These are phyloP conservation scores for Boletus rubescentipes DNA, from an alignment of 768 basidiomycete genomes.

Conservation along the genomic window DNA sequence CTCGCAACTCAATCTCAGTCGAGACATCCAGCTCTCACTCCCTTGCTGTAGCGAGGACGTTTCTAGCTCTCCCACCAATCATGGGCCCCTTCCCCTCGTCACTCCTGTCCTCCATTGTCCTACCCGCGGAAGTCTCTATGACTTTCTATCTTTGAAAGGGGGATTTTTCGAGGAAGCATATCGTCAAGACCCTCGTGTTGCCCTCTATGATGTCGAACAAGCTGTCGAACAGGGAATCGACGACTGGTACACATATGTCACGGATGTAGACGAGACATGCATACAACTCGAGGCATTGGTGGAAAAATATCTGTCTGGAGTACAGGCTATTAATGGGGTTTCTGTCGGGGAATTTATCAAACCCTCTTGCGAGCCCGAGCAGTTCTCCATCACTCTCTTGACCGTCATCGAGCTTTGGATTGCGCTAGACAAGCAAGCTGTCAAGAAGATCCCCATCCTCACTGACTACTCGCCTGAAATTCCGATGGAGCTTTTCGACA, in stretches of 20 bases:
- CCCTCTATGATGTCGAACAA: neutral
- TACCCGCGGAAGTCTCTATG: neutral
- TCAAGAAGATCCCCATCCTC: too few relatives aligned
- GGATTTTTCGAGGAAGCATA: neutral
- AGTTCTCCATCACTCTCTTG: too few relatives aligned
- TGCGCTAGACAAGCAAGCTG: too few relatives aligned
- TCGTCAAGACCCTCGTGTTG: neutral
- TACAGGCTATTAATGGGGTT: too few relatives aligned
- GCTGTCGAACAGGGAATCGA: neutral
- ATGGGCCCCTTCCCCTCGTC: neutral
- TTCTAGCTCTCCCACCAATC: neutral
- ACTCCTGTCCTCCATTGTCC: neutral
- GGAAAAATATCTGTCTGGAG: neutral
- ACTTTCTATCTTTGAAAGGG: neutral
- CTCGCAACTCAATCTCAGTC: neutral
- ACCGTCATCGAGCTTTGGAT: too few relatives aligned
- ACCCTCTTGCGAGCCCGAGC: too few relatives aligned
- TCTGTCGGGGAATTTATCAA: too few relatives aligned
- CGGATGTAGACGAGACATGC: neutral
- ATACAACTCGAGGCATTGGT: neutral
- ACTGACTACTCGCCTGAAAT: too few relatives aligned
- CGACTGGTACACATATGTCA: neutral
- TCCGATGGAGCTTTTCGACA: too few relatives aligned
- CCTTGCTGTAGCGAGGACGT: neutral
- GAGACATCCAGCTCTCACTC: neutral